Evolutionary conservation across 345 rosid genomes (phyloP), one percentile per base, ranked within the genome.

Genomic region (Bruguiera gymnorhiza): DNA sequence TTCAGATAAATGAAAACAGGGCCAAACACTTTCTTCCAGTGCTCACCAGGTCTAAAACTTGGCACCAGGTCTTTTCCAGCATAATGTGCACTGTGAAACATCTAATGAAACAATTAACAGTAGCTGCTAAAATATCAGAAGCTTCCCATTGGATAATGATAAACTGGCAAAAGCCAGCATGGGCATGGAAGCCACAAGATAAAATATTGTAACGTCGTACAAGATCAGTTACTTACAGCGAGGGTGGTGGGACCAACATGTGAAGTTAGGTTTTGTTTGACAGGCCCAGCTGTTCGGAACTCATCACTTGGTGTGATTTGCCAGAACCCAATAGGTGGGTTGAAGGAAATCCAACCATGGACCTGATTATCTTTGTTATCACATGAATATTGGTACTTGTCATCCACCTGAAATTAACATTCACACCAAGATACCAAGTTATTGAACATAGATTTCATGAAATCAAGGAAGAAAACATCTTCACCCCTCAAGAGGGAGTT

Each of bases 21-120:
- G 67, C 99, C 98, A 73, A 90, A 92, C 39, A 91, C 96, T 69
- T 88, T 94, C 86, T 94, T 94, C 98, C 98, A 94, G 32, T 68
- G 73, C 72, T 94, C 98, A 21, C 86, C 90, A n/a, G 80, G 75
- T 73, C 62, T 72, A 60, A 89, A 80, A 39, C 79, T 88, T 24
- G 88, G 92, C 43, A 83, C 85, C 57, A 94, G 75, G 53, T 94
- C 98, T 1, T 88, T 91, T 64, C 98, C 98, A 26, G 96, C 69
- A 64, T 94, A 91, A 76, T 91, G 97, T 51, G 93, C 78, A 78
- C 98, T 94, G 54, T 84, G 83, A 74, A 89, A 94, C 78, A 91
- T 37, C 60, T 51, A 71, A 60, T 19, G 59, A 75, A 48, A 60
- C 65, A 78, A 80, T 70, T 60, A 69, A 65, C 15, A 39, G 32